Evolutionary conservation across 345 rosid species (phyloP).

Genomic region (Sisymbrium irio): DNA sequence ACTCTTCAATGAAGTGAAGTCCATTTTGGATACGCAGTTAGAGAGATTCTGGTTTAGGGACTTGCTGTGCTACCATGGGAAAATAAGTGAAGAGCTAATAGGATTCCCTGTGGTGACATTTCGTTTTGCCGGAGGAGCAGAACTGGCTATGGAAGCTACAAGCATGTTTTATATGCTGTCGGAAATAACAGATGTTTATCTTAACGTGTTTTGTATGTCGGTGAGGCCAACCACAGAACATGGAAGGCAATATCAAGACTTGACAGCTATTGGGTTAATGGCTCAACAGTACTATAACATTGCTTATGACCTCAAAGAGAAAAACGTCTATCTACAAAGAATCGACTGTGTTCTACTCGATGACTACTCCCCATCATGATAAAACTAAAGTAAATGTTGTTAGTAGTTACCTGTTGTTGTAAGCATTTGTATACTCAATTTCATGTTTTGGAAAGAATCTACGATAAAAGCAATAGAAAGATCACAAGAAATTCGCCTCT

Average conservation of each 20-base stretch:
- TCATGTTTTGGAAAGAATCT: too few species aligned
- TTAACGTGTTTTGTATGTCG: conserved; percentile 48
- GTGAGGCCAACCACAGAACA: conserved; percentile 34
- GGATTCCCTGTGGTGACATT: conserved; percentile 56
- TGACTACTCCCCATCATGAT: conserved; percentile 30
- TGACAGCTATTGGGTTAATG: conserved; percentile 38
- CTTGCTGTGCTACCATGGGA: conserved; percentile 45
- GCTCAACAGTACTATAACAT: conserved; percentile 34
- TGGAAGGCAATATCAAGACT: conserved; percentile 18
- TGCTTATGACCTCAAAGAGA: conserved; percentile 24
- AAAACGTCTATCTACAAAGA: conserved; percentile 29
- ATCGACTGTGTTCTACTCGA: conserved; percentile 34
- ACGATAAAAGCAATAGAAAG: background rate
- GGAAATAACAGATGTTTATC: conserved; percentile 4
- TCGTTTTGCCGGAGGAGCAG: conserved; percentile 51
- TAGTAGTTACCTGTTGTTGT: background rate
- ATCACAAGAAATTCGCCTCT: background rate
- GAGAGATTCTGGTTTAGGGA: conserved; percentile 34
- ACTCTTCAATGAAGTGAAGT: conserved; percentile 34
- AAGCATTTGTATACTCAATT: background rate
- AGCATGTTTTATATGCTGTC: conserved; percentile 47
- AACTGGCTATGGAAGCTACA: conserved; percentile 44
- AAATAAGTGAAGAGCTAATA: conserved; percentile 35
- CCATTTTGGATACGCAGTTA: conserved; percentile 25
- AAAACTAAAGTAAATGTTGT: too few species aligned